Evolutionary conservation across 1,284 basidiomycete genomes (phyloP).

Genomic region (Melampsora larici-populina): DNA sequence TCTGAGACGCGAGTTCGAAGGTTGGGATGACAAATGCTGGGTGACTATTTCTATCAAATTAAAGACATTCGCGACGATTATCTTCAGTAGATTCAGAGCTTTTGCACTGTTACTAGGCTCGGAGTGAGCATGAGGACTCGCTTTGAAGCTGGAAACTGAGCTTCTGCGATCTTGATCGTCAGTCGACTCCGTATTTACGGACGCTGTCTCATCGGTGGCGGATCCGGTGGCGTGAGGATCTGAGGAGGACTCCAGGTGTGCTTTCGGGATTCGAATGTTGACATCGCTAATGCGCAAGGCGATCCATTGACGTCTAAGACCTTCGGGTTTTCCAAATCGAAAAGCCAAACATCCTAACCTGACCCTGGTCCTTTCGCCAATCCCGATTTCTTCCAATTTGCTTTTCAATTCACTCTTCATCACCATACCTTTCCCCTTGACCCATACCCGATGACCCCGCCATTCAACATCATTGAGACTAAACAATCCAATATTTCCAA

Average conservation of each 20-base stretch:
- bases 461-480: constrained; percentile 39
- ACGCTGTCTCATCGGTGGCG: constrained; percentile 13
- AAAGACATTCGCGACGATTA: background rate
- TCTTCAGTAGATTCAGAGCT: background rate
- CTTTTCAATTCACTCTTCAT: background rate
- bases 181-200: constrained; percentile 13
- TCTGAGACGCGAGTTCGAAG: constrained; percentile 22
- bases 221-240: constrained; percentile 10
- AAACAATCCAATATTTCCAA: constrained; percentile 37
- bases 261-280: constrained; percentile 35
- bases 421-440: constrained; percentile 15
- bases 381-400: constrained; percentile 5
- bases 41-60: background rate
- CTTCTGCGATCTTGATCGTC: constrained; percentile 14
- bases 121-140: background rate
- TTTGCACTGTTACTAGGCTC: constrained; percentile 9
- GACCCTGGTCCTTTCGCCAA: constrained; percentile 12
- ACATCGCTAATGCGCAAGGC: constrained; percentile 25
- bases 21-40: constrained; percentile 16
- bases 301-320: constrained; percentile 40
- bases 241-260: constrained; percentile 11
- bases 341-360: constrained; percentile 20
- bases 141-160: constrained; percentile 11
- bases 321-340: constrained; percentile 32
- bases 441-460: constrained; percentile 10